phyloP scores from a whole-genome alignment of 441 rosid species.

The Gossypium davidsonii region DNA sequence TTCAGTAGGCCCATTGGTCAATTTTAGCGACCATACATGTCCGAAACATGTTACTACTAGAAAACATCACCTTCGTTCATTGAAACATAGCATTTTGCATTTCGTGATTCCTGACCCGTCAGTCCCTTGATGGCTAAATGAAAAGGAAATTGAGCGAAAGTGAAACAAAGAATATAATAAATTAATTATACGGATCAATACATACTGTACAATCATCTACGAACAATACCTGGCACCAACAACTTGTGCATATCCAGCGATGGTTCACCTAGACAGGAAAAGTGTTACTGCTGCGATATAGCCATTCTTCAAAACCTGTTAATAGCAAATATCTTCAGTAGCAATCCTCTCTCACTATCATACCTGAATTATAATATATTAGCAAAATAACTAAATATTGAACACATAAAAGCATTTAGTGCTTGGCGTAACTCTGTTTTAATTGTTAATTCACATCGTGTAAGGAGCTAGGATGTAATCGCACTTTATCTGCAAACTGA shows the following conservation, averaged over 20 bases:
- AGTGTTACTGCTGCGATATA: slow-evolving; percentile 78
- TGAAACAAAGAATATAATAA: too few relatives aligned
- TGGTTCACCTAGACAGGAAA: slow-evolving; percentile 55
- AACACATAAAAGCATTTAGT: slow-evolving; percentile 40
- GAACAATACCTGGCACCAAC: too few relatives aligned
- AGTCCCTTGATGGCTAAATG: too few relatives aligned
- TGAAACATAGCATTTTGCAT: too few relatives aligned
- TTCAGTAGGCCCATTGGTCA: too few relatives aligned
- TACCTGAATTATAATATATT: neutral
- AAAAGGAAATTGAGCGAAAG: too few relatives aligned
- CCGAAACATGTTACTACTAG: too few relatives aligned
- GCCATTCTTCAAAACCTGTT: slow-evolving; percentile 94
- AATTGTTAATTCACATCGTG: slow-evolving; percentile 43
- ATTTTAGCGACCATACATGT: too few relatives aligned
- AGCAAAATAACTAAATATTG: neutral
- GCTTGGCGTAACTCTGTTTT: slow-evolving; percentile 68
- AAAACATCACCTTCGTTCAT: too few relatives aligned
- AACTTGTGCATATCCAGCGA: neutral
- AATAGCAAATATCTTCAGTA: slow-evolving; percentile 17
- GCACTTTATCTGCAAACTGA: slow-evolving; percentile 90
- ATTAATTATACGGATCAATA: too few relatives aligned
- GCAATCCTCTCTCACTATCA: slow-evolving; percentile 4
- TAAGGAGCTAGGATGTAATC: slow-evolving; percentile 64
- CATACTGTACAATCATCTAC: too few relatives aligned
- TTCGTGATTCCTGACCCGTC: too few relatives aligned